Base-by-base conservation (phyloP, 2,329 filamentous ascomycete species). In the Colletotrichum tanaceti region DNA sequence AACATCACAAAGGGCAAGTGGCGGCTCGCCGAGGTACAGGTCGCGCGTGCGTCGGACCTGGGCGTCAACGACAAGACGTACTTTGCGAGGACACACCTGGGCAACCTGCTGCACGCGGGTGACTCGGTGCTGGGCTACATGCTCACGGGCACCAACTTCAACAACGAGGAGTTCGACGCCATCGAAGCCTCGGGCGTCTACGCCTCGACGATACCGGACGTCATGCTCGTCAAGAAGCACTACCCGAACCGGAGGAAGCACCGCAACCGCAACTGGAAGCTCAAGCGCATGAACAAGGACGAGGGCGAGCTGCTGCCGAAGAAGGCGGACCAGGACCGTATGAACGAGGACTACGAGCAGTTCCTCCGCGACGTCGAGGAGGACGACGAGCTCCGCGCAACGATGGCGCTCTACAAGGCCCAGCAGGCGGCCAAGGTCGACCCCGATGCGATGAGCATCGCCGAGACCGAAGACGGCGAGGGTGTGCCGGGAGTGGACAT, bases 351-450 rank as follows among this genome's bases (percentile, higher is more conserved):
- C 80, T 99, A 97, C 81, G 96, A 99, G 83, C 89, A 94, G 88
- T 99, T 99, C 89, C 83, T 99, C 84, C 91, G 92, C 53, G 96
- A 99, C 79, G 93, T 99, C 13, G 97, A 99, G 81, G 94, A 98
- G 78, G 96, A 99, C 78, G 87, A 92, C 60, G 96, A 99, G 76
- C 85, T 98, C 73, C 87, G 96, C 63, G 87, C 90, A 50, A 94
- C 93, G 1, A 83, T 99, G 77, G 92, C 93, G 53, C 79, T 99
- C 74, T 99, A 97, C 83, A 97, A 95, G 83, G 86, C 85, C 70
- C 80, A 85, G 74, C 80, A 84, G 77, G 79, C 84, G 75, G 83
- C 81, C 78, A 79, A 82, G 77, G 74, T 76, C 62, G 85, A 88
- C 65, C 80, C 83, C 1, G 89, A 91, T 68, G 88, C 87, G 74